phyloP scores from a whole-genome alignment of 768 basidiomycete genomes.

The Hirschioporus abietinus region DNA sequence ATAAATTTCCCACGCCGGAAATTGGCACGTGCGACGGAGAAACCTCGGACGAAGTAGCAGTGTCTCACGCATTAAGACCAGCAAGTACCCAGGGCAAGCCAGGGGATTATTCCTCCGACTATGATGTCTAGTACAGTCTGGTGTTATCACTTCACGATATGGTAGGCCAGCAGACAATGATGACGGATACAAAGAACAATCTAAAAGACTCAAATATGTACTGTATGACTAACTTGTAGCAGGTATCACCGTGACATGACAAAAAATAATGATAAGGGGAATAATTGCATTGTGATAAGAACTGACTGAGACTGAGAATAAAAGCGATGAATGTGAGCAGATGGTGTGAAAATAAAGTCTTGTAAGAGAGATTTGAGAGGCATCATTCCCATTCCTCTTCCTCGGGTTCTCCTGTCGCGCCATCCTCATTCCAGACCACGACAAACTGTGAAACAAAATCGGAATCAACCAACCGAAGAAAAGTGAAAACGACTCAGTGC shows the following conservation, averaged over 20 bases:
- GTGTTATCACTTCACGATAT: no score
- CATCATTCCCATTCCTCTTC: conserved; percentile 16
- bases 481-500: conserved; percentile 19
- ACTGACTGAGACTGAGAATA: not conserved
- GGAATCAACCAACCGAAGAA: conserved; percentile 8
- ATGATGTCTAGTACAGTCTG: no score
- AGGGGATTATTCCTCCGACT: no score
- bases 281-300: not conserved
- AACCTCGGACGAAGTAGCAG: no score
- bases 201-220: no score
- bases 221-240: not conserved
- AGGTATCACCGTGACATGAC: not conserved
- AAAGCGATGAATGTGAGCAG: not conserved
- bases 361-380: not conserved
- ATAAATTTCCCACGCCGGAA: no score
- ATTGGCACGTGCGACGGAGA: no score
- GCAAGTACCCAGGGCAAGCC: no score
- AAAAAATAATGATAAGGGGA: not conserved
- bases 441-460: conserved; percentile 46
- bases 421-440: conserved; percentile 79
- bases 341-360: not conserved
- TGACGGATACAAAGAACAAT: no score
- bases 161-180: no score
- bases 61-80: no score
- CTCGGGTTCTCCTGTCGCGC: conserved; percentile 57